Evolutionary conservation across 805 yeast genomes (phyloP).

Genomic region (Hanseniaspora clermontiae): DNA sequence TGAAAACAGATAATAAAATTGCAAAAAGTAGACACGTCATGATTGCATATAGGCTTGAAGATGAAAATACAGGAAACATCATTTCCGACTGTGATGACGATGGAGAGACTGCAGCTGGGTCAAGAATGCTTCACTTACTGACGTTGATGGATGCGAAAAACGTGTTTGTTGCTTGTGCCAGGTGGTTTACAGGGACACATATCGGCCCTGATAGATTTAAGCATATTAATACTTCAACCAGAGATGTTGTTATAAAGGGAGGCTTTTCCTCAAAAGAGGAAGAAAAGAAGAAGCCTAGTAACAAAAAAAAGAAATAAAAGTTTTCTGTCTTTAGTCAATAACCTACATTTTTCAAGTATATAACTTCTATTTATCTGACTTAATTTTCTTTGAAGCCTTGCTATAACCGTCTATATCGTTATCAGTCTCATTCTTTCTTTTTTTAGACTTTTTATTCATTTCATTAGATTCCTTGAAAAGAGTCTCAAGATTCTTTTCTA

Average conservation of each 20-base stretch:
- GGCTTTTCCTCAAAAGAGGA: conserved; percentile 25
- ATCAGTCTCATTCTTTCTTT: neutral
- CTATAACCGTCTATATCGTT: neutral
- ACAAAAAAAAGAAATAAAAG: neutral
- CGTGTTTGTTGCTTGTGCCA: conserved; percentile 63
- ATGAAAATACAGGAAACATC: conserved; percentile 34
- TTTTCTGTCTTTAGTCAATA: neutral
- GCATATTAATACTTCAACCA: conserved; percentile 78
- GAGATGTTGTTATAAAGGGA: conserved; percentile 68
- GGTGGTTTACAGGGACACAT: conserved; percentile 91
- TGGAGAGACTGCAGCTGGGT: conserved; percentile 95
- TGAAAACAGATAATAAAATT: conserved; percentile 56
- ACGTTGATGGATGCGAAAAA: conserved; percentile 72
- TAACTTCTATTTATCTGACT: neutral
- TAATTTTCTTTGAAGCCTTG: neutral
- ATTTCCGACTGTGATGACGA: conserved; percentile 90
- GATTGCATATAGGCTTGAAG: conserved; percentile 70
- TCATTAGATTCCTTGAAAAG: conserved; percentile 9
- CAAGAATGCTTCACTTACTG: conserved; percentile 65
- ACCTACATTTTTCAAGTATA: too few relatives aligned
- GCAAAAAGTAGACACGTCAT: conserved; percentile 65
- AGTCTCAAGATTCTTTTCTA: conserved; percentile 3
- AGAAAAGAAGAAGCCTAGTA: neutral
- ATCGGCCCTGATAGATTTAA: conserved; percentile 89
- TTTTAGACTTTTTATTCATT: conserved; percentile 2